Base-by-base conservation (phyloP, 768 basidiomycete genomes). In the Auricularia sp. region DNA sequence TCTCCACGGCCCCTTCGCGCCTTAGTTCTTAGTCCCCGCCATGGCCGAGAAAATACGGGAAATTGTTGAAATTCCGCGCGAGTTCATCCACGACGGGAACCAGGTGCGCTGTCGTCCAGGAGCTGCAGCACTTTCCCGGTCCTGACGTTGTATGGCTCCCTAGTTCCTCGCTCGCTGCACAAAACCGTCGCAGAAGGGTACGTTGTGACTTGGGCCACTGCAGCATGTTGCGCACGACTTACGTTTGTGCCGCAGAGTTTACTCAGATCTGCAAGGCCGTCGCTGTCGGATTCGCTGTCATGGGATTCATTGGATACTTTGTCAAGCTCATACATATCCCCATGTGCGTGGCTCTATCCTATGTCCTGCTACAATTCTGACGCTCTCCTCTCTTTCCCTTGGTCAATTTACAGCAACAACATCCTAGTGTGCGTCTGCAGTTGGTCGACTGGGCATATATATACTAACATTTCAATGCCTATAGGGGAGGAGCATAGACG, bases 261-360 rank as follows among this genome's bases (percentile, higher is more conserved):
- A 70, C 85, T 51, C 93, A 96, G 74, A 95, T 99, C 69, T 98
- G 89, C 80, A 89, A 87, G 75, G 97, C 97, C 39, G 94, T 99
- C 64, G 94, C 94, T 2, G 88, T 98, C 67, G 97, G 97, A 14
- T 99, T 99, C 73, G 93, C 89, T 62, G 92, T 99, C 69, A 98
- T 98, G 95, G 97, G 97, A 16, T 96, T 98, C 83, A 94, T 99
- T 75, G 97, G 97, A 16, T 99, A 96, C 81, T 89, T 98, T 73
- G 95, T 97, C 69, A 98, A 98, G 77, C 86, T 98, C 69, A 94
- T 98, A 71, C 94, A 98, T 77, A 97, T 96, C 77, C 94, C 95
- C 71, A 96, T 97, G 94, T 96, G 70, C 79, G 94, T 42, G 39
- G 39, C 8, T 14, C 39, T 14, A 14, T 42, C 39, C 29, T 29